A percentile compares a stretch with the other conserved stretches of the same genome.
These are phyloP conservation scores for Vickermania ingenoplastis DNA, from an alignment of 208 protist genomes.

Conservation along the genomic window DNA sequence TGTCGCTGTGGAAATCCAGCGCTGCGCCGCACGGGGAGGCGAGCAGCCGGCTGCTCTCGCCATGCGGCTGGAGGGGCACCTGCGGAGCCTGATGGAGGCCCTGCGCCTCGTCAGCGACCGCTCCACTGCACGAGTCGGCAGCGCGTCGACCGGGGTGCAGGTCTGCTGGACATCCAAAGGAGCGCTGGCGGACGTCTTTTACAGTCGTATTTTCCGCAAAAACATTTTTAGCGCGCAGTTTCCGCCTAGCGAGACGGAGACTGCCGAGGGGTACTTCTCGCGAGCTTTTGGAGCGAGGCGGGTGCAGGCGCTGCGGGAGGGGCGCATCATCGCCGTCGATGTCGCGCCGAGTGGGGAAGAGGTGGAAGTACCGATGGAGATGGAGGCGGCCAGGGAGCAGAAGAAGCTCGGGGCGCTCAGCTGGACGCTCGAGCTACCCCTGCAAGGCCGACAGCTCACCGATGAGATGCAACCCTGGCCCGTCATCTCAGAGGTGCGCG, in stretches of 20 bases:
- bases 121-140: neutral
- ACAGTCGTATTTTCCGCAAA: conserved; percentile 6
- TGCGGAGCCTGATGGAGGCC: neutral
- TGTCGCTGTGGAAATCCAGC: neutral
- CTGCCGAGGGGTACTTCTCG: conserved; percentile 16
- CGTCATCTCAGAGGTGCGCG: conserved; percentile 1
- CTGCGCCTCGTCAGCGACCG: conserved; percentile 4
- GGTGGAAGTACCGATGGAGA: conserved; percentile 10
- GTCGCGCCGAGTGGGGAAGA: neutral
- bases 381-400: conserved; percentile 24
- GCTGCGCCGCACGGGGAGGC: neutral
- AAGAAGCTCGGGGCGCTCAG: conserved; percentile 11
- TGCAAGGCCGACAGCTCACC: no score
- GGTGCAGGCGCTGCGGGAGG: neutral
- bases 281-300: conserved; percentile 11
- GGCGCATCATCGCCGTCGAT: neutral
- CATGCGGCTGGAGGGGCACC: neutral
- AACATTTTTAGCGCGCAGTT: conserved; percentile 8
- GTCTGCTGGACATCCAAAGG: conserved; percentile 2
- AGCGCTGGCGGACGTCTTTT: neutral
- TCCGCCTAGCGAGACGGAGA: conserved; percentile 6
- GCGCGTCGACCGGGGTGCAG: neutral
- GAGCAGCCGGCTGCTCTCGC: neutral
- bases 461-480: neutral
- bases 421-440: conserved; percentile 16